Conservation (phyloP, 169 alveolate species). For the Perkinsus chesapeaki region DNA sequence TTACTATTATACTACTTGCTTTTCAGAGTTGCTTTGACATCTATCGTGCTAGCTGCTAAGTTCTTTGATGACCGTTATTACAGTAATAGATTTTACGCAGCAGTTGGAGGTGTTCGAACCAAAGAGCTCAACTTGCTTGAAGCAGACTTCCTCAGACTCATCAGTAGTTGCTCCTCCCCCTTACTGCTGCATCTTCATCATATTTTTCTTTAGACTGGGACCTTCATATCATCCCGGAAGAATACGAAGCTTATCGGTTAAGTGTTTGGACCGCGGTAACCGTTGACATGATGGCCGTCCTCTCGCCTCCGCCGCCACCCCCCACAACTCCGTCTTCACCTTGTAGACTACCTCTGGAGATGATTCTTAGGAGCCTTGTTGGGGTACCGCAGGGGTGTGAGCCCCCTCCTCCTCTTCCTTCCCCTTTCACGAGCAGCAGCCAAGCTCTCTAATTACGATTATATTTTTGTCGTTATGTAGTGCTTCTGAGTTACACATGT, state of each 20-base stretch:
- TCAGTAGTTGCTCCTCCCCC: conserved; percentile 18
- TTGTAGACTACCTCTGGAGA: background rate
- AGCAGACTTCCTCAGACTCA: conserved; percentile 60
- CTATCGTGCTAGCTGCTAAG: conserved; percentile 81
- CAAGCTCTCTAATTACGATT: no score
- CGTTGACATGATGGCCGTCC: background rate
- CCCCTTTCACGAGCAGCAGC: no score
- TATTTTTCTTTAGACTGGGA: background rate
- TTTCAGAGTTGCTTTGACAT: conserved; percentile 67
- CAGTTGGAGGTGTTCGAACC: conserved; percentile 84
- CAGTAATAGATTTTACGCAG: conserved; percentile 76
- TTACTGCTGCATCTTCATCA: background rate
- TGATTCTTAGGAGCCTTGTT: background rate
- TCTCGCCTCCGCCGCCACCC: background rate
- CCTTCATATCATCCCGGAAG: background rate
- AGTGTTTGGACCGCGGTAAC: background rate
- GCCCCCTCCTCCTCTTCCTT: no score
- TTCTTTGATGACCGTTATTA: conserved; percentile 82
- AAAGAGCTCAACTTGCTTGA: conserved; percentile 79
- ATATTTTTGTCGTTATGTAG: no score
- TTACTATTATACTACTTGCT: background rate
- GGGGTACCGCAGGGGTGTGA: background rate
- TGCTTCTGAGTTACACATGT: no score
- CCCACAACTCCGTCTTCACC: no score
- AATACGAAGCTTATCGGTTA: background rate